Conservation (phyloP, 352 stramenopile genomes). For the Phytophthora brassicae region DNA sequence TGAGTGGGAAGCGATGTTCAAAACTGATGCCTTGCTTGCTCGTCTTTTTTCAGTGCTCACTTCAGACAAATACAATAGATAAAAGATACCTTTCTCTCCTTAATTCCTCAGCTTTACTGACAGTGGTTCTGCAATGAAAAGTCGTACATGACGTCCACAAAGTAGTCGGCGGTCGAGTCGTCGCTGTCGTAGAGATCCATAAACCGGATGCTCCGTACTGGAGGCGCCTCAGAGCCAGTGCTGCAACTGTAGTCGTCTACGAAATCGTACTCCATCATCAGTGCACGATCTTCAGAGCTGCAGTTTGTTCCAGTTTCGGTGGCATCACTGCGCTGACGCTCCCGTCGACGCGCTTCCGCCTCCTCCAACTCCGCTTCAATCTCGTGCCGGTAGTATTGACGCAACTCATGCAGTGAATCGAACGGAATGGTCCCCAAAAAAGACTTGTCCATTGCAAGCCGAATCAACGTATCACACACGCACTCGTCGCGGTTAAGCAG, state of each 20-base stretch:
- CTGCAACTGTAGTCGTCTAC: constrained; percentile 62
- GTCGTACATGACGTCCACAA: constrained; percentile 74
- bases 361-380: constrained; percentile 59
- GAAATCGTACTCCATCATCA: constrained; percentile 80
- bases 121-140: constrained; percentile 34
- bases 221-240: constrained; percentile 49
- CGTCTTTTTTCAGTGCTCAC: constrained; percentile 1
- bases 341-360: constrained; percentile 33
- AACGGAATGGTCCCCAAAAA: constrained; percentile 76
- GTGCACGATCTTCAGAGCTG: constrained; percentile 31
- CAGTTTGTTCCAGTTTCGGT: constrained; percentile 25
- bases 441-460: constrained; percentile 81
- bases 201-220: constrained; percentile 62
- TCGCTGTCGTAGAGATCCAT: constrained; percentile 59
- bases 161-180: constrained; percentile 50
- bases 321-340: constrained; percentile 22
- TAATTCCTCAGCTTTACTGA: constrained; percentile 3
- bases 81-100: constrained; percentile 20
- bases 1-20: constrained; percentile 3
- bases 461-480: constrained; percentile 79
- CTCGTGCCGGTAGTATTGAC: constrained; percentile 58
- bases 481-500: constrained; percentile 80
- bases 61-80: constrained; percentile 23
- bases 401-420: constrained; percentile 73
- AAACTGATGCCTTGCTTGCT: not conserved